Conservation (phyloP, 2,329 filamentous ascomycete genomes). For the Aspergillus pseudoterreus region DNA sequence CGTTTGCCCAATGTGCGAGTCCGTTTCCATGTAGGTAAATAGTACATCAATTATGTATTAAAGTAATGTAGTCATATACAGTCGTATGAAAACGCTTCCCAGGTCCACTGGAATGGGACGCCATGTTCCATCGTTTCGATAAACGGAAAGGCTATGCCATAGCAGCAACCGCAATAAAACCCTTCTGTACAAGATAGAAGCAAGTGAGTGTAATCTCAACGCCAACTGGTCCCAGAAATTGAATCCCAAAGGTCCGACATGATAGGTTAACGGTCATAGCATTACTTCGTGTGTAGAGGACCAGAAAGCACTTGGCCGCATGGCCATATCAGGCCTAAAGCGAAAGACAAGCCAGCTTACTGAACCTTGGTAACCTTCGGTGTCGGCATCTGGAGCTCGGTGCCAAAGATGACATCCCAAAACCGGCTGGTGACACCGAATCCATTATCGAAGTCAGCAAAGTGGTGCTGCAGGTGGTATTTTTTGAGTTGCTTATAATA, state of each 20-base stretch:
- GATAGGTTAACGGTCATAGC: conserved; percentile 3
- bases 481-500: conserved; percentile 95
- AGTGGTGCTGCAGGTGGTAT: conserved; percentile 95
- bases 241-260: neutral
- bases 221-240: neutral
- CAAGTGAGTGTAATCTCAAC: neutral
- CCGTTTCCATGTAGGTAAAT: neutral
- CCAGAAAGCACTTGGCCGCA: neutral
- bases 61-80: conserved; percentile 16
- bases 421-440: conserved; percentile 96
- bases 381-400: conserved; percentile 60
- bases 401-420: conserved; percentile 92
- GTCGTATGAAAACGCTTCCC: conserved; percentile 8
- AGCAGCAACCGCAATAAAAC: neutral
- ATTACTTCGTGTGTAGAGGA: conserved; percentile 13
- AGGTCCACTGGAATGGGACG: conserved; percentile 1
- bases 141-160: neutral
- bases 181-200: neutral
- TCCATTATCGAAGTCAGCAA: conserved; percentile 94
- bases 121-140: neutral
- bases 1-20: no score
- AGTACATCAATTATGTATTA: conserved; percentile 18
- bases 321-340: neutral
- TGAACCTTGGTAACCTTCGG: conserved; percentile 35
- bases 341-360: conserved; percentile 16